phyloP scores from a whole-genome alignment of 2,329 filamentous ascomycete species.

The Bipolaris oryzae region DNA sequence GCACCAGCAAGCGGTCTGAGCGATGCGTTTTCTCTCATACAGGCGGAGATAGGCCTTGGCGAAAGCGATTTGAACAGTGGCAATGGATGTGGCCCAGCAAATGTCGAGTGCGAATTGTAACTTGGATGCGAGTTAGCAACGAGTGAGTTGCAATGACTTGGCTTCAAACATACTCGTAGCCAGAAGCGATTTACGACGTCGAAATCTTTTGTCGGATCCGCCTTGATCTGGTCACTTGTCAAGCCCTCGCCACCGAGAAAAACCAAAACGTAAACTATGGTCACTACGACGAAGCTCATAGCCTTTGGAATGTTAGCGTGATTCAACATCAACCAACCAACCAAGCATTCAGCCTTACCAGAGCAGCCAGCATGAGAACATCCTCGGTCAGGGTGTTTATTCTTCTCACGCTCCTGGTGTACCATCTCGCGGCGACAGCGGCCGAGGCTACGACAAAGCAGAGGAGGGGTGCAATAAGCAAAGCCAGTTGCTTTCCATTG shows the following conservation, averaged over 20 bases:
- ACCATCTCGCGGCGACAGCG: conserved; percentile 27
- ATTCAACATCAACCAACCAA: background rate
- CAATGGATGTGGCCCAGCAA: conserved; percentile 29
- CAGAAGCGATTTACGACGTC: conserved; percentile 16
- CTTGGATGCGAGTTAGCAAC: conserved; percentile 13
- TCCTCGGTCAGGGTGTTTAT: conserved; percentile 27
- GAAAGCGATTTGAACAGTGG: conserved; percentile 27
- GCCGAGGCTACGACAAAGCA: conserved; percentile 20
- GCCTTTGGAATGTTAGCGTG: conserved; percentile 16
- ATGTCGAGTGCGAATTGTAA: conserved; percentile 29
- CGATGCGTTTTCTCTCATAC: conserved; percentile 16
- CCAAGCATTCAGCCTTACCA: conserved; percentile 17
- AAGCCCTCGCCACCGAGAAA: conserved; percentile 27
- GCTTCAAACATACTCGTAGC: conserved; percentile 14
- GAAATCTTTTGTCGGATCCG: conserved; percentile 16
- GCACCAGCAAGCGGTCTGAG: conserved; percentile 15
- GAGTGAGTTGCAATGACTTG: background rate
- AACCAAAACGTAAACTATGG: conserved; percentile 25
- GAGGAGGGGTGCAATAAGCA: conserved; percentile 25
- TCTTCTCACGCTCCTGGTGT: conserved; percentile 24
- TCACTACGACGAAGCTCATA: conserved; percentile 25
- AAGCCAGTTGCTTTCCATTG: conserved; percentile 24
- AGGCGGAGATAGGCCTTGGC: conserved; percentile 26
- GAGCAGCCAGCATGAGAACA: conserved; percentile 21
- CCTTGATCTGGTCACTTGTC: conserved; percentile 17